These are phyloP conservation scores for Schizophyllum amplum DNA, from an alignment of 1,284 basidiomycete genomes.

Conservation along the genomic window DNA sequence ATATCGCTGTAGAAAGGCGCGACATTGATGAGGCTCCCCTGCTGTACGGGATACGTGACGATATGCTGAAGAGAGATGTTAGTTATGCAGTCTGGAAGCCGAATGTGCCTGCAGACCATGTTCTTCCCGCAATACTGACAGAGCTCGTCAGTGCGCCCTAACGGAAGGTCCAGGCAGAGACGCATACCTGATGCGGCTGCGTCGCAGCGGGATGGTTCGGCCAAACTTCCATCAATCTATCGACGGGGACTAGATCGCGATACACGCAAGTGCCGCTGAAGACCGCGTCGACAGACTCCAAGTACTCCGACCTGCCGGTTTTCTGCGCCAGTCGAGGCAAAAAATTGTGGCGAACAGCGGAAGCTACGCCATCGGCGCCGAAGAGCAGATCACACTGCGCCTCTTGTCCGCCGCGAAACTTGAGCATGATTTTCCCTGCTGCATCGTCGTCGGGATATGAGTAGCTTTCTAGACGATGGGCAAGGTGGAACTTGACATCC, in stretches of 20 bases:
- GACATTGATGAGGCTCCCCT: slow-evolving; percentile 23
- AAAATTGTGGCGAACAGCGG: slow-evolving; percentile 15
- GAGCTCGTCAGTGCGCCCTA: not conserved
- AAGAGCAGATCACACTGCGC: slow-evolving; percentile 25
- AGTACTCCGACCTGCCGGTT: not conserved
- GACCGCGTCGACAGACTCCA: slow-evolving; percentile 1
- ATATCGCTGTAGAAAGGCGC: slow-evolving; percentile 21
- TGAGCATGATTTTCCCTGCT: slow-evolving; percentile 8
- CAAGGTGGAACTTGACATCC: slow-evolving; percentile 22
- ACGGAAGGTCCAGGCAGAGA: not conserved
- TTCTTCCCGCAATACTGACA: not conserved
- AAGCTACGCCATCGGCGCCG: slow-evolving; percentile 25
- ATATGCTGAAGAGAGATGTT: slow-evolving; percentile 16
- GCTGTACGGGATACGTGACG: slow-evolving; percentile 20
- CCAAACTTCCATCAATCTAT: slow-evolving; percentile 3
- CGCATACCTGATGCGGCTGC: not conserved
- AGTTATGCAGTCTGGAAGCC: too few species aligned
- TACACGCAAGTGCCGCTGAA: slow-evolving; percentile 1
- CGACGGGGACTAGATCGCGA: slow-evolving; percentile 1
- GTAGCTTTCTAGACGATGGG: slow-evolving; percentile 22
- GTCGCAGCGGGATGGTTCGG: slow-evolving; percentile 4
- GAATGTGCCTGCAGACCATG: not conserved
- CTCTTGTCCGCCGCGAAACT: slow-evolving; percentile 25
- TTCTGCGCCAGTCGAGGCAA: slow-evolving; percentile 7
- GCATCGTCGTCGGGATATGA: slow-evolving; percentile 1